A percentile compares a stretch with the other conserved stretches of the same genome.
Evolutionary conservation across 306 rosid species (phyloP).

Genomic region (Acacia melanoxylon): DNA sequence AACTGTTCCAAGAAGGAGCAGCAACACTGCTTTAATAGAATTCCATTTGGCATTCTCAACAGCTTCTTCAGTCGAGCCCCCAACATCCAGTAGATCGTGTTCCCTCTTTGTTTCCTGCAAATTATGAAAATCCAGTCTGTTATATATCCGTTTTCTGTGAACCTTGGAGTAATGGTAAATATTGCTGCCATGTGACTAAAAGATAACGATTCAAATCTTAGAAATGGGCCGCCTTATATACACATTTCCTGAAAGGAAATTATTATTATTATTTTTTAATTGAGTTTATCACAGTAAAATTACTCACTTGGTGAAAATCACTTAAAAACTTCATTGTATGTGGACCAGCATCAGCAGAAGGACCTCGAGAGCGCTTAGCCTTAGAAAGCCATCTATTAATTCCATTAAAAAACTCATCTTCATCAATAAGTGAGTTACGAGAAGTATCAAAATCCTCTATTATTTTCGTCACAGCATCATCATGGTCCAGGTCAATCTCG

Average conservation of each 20-base stretch:
- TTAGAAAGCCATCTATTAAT: slow-evolving; percentile 61
- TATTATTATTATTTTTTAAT: neutral
- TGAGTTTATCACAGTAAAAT: slow-evolving; percentile 1
- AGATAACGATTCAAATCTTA: too few relatives aligned
- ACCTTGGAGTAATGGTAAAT: too few relatives aligned
- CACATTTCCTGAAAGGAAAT: slow-evolving; percentile 47
- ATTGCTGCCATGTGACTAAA: too few relatives aligned
- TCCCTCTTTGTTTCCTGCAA: slow-evolving; percentile 72
- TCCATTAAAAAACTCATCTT: slow-evolving; percentile 57
- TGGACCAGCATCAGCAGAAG: slow-evolving; percentile 50
- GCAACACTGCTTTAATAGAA: slow-evolving; percentile 55
- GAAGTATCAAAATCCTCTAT: slow-evolving; percentile 69
- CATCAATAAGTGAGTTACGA: slow-evolving; percentile 39
- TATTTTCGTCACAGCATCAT: slow-evolving; percentile 60
- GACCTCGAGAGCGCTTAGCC: slow-evolving; percentile 37
- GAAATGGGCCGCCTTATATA: too few relatives aligned
- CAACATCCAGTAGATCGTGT: slow-evolving; percentile 60
- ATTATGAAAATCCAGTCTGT: slow-evolving; percentile 26
- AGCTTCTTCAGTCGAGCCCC: slow-evolving; percentile 49
- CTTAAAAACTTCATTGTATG: slow-evolving; percentile 44
- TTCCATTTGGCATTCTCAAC: slow-evolving; percentile 39
- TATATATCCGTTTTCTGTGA: neutral
- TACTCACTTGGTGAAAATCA: slow-evolving; percentile 58
- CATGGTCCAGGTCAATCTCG: slow-evolving; percentile 60
- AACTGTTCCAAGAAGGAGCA: slow-evolving; percentile 64